Evolutionary conservation across 2,329 filamentous ascomycete genomes (phyloP).

Genomic region (Gyromitra esculenta): DNA sequence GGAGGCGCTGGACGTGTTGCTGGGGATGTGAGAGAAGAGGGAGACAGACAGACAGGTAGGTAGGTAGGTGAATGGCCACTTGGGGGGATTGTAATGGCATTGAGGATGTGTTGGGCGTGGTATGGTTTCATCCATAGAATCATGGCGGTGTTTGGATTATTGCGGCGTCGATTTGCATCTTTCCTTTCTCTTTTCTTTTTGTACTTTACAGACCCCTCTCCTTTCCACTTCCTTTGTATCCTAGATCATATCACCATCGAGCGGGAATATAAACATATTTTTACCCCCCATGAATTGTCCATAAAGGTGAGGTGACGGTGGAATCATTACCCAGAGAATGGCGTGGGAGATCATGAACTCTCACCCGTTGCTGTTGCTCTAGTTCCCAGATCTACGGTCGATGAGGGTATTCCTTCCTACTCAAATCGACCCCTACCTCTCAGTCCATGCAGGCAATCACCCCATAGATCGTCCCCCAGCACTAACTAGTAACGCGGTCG

Average conservation of each 20-base stretch:
- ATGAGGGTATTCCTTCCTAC: too few species aligned
- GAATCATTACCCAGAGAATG: neutral
- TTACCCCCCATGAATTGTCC: neutral
- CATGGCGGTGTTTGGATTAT: constrained; percentile 10
- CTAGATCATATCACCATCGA: neutral
- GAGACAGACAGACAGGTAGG: neutral
- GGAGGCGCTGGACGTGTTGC: constrained; percentile 75
- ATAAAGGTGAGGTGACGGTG: neutral
- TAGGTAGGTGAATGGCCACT: neutral
- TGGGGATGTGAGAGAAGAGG: constrained; percentile 62
- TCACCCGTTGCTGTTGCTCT: neutral
- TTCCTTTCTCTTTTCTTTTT: neutral
- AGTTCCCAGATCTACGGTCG: neutral
- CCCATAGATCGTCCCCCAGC: too few species aligned
- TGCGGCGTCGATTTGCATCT: constrained; percentile 9
- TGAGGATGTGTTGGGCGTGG: neutral
- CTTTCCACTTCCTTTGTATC: neutral
- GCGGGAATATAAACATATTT: neutral
- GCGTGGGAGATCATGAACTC: neutral
- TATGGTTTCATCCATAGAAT: neutral
- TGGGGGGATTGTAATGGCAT: neutral
- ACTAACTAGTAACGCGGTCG: too few species aligned
- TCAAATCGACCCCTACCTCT: too few species aligned
- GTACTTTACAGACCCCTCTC: neutral
- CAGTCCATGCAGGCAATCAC: too few species aligned